Base-by-base conservation (phyloP, 768 basidiomycete species). In the Amanita rimosa region DNA sequence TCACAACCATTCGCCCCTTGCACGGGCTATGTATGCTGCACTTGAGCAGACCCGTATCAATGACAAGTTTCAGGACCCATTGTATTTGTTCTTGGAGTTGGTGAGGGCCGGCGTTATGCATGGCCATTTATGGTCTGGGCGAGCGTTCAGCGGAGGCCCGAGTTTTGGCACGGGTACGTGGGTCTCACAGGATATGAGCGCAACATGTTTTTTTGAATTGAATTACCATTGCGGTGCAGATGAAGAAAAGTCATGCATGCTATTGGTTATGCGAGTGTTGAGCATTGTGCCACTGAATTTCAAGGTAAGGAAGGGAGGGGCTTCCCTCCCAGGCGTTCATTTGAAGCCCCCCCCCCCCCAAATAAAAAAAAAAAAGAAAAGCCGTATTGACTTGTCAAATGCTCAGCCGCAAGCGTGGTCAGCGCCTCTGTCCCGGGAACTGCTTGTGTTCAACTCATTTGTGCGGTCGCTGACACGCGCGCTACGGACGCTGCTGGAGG, bases 361-460 rank as follows among this genome's bases (percentile, higher is more conserved):
- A n/a, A n/a, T n/a, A n/a, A n/a, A n/a, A n/a, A n/a, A n/a, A n/a
- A n/a, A 16, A 39, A 53, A 14, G 37, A 29, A 45, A 24, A 39
- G 44, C 35, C 10, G 27, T 36, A 22, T 41, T 22, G 46, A 50
- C 47, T 33, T 38, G n/a, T n/a, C n/a, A n/a, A n/a, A n/a, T 60
- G 31, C 51, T 43, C 57, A 96, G 92, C 52, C 89, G 31, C 85
- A 85, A 63, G 79, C 87, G 55, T 99, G 96, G 96, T 85, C 84
- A 35, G 96, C 95, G 22, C 96, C 96, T 36, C 71, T 99, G 43
- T 97, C 95, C 56, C 86, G 96, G 52, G 95, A 98, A 64, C 71
- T 99, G 52, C 74, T 99, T 44, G 93, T 96, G 52, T 99, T 98
- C 78, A 99, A 99, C 72, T 92, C 93, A 42, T 98, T 98, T 63